Evolutionary conservation across 2,329 filamentous ascomycete species (phyloP).

Genomic region (Apiospora aurea): DNA sequence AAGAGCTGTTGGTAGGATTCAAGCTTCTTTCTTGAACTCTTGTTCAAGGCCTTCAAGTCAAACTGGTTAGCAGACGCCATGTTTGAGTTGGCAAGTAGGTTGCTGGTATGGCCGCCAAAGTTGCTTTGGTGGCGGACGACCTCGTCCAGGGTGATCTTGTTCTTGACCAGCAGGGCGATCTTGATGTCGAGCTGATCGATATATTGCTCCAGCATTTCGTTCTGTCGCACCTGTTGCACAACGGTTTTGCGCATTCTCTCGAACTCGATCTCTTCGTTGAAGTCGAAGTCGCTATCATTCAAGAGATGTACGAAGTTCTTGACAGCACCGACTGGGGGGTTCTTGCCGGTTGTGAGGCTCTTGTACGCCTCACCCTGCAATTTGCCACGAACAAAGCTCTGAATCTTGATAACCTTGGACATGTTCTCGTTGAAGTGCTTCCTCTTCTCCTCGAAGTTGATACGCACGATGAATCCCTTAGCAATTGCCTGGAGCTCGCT

Average conservation of each 20-base stretch:
- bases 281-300: constrained; percentile 98
- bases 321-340: constrained; percentile 93
- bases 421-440: constrained; percentile 94
- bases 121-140: constrained; percentile 97
- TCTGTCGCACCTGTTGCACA: constrained; percentile 95
- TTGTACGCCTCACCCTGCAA: constrained; percentile 98
- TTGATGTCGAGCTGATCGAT: constrained; percentile 99
- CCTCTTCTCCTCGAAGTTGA: constrained; percentile 82
- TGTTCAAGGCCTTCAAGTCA: constrained; percentile 96
- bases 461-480: constrained; percentile 76
- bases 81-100: constrained; percentile 84
- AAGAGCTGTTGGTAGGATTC: constrained; percentile 98
- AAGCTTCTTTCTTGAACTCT: constrained; percentile 92
- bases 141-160: constrained; percentile 98
- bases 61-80: constrained; percentile 91
- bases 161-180: constrained; percentile 96
- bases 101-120: constrained; percentile 88
- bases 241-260: constrained; percentile 94
- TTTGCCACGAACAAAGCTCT: constrained; percentile 93
- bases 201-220: constrained; percentile 96
- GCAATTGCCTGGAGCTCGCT: constrained; percentile 77
- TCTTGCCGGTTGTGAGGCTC: constrained; percentile 93
- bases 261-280: constrained; percentile 98
- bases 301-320: constrained; percentile 98
- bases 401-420: constrained; percentile 98